Evolutionary conservation across 768 basidiomycete genomes (phyloP).

Genomic region (Hygrocybe coccinea): DNA sequence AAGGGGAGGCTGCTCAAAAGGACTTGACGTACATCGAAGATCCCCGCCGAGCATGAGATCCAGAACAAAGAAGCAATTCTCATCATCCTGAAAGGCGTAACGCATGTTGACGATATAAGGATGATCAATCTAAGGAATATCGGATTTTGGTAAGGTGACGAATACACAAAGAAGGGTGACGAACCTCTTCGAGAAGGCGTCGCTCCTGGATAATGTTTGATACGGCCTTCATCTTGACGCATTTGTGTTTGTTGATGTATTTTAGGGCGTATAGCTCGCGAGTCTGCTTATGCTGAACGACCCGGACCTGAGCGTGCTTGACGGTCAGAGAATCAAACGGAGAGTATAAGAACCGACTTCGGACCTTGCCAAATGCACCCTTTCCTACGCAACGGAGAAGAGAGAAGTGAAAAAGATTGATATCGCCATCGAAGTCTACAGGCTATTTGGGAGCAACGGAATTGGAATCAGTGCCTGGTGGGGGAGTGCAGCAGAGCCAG

Average conservation of each 20-base stretch:
- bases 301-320: conserved; percentile 72
- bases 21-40: conserved; percentile 67
- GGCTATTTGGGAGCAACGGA: conserved; percentile 47
- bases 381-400: conserved; percentile 96
- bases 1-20: conserved; percentile 2
- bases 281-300: conserved; percentile 99
- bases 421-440: conserved; percentile 92
- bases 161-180: conserved; percentile 8
- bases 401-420: conserved; percentile 95
- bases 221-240: conserved; percentile 97
- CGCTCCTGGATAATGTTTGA: conserved; percentile 97
- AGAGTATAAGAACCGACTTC: conserved; percentile 11
- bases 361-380: conserved; percentile 96
- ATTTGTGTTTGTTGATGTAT: conserved; percentile 98
- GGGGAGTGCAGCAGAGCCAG: conserved; percentile 16
- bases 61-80: conserved; percentile 97
- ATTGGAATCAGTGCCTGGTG: background rate
- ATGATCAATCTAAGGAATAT: conserved; percentile 72
- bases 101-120: conserved; percentile 92
- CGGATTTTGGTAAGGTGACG: conserved; percentile 16
- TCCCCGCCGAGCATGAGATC: conserved; percentile 97
- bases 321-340: background rate
- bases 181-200: conserved; percentile 88
- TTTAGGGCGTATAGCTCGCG: conserved; percentile 95
- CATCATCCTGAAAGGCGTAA: conserved; percentile 97